Evolutionary conservation across 78 protist genomes (phyloP).

Genomic region (Dictyostelium purpureum): DNA sequence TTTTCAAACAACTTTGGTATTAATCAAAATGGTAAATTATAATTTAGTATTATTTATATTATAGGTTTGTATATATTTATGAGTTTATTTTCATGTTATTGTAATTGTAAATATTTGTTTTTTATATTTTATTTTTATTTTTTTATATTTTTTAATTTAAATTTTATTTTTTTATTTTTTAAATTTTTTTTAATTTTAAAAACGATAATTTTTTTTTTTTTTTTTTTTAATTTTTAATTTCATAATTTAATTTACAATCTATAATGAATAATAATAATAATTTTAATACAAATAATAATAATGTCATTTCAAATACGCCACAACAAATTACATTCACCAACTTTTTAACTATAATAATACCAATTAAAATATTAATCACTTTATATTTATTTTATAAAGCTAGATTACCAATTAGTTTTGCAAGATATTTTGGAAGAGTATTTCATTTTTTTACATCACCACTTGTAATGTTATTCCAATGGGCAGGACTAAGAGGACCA

Average conservation of each 20-base stretch:
- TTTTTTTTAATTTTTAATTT: too few relatives aligned
- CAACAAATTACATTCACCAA: not conserved
- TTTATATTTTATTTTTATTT: too few relatives aligned
- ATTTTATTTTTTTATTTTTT: not conserved
- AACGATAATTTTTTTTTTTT: too few relatives aligned
- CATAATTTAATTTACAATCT: too few relatives aligned
- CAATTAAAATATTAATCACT: conserved; percentile 26
- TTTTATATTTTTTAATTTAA: too few relatives aligned
- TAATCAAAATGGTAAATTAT: too few relatives aligned
- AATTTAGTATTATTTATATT: too few relatives aligned
- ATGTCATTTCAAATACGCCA: not conserved
- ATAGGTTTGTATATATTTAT: too few relatives aligned
- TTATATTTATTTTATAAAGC: conserved; percentile 58
- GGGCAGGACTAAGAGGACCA: conserved; percentile 34
- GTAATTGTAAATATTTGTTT: too few relatives aligned
- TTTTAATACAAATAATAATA: not conserved
- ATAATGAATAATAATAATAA: not conserved
- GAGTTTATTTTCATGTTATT: too few relatives aligned
- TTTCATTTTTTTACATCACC: conserved; percentile 22
- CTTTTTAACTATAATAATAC: not conserved
- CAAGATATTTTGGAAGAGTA: conserved; percentile 50
- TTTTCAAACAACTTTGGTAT: too few relatives aligned
- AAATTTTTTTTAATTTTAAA: not conserved
- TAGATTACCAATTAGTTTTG: conserved; percentile 37
- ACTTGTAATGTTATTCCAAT: not conserved